Evolutionary conservation across 2,329 filamentous ascomycete species (phyloP).

Genomic region (Didymosphaeria variabile): DNA sequence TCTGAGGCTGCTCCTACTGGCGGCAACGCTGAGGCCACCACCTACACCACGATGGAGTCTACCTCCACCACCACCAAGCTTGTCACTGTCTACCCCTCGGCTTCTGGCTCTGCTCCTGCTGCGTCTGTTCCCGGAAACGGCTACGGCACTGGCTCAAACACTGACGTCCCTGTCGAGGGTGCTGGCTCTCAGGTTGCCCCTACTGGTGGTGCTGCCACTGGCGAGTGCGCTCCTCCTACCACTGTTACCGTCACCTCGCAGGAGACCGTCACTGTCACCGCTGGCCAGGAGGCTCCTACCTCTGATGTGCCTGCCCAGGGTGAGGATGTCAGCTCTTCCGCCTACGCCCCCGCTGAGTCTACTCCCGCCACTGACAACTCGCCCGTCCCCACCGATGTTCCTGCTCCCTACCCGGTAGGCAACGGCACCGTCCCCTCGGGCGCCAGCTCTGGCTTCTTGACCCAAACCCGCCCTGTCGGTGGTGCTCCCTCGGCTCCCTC

Average conservation of each 20-base stretch:
- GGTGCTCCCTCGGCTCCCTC: conserved; percentile 22
- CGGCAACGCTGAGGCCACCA: conserved; percentile 19
- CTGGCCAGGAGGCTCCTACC: conserved; percentile 21
- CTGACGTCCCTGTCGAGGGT: not conserved
- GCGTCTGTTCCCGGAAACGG: not conserved
- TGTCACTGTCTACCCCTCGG: conserved; percentile 44
- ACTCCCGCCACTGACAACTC: conserved; percentile 19
- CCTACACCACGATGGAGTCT: conserved; percentile 41
- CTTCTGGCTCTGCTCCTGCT: not conserved
- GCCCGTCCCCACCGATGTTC: conserved; percentile 25
- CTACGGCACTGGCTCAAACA: not conserved
- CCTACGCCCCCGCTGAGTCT: conserved; percentile 12
- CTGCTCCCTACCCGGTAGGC: conserved; percentile 35
- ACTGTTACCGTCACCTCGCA: conserved; percentile 49
- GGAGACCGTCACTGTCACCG: conserved; percentile 49
- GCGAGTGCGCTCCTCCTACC: conserved; percentile 43
- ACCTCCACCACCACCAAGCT: conserved; percentile 48
- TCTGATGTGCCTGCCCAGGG: conserved; percentile 20
- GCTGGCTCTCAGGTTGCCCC: not conserved
- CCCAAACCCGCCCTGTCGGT: conserved; percentile 36
- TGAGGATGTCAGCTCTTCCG: conserved; percentile 17
- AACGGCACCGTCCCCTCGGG: conserved; percentile 38
- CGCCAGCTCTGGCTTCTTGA: conserved; percentile 45
- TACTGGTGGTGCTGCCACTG: conserved; percentile 21
- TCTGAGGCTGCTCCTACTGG: conserved; percentile 8